Evolutionary conservation across 106 monocot genomes (phyloP).

Genomic region (Platanthera guangdongensis): DNA sequence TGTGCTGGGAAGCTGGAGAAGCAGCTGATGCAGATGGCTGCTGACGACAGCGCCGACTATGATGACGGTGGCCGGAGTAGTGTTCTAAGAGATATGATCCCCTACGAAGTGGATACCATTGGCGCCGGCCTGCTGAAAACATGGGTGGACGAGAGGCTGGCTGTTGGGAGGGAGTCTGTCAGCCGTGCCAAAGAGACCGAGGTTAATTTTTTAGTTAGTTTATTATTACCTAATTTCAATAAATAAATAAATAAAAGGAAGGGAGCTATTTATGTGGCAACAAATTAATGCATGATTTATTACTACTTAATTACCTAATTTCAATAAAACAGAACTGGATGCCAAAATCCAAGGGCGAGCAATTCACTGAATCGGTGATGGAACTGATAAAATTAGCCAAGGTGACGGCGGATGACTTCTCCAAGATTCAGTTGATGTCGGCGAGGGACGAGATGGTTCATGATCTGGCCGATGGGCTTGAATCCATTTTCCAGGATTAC

Average conservation of each 20-base stretch:
- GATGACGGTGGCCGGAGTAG: slow-evolving; percentile 62
- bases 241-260: too few species aligned
- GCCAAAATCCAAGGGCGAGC: slow-evolving; percentile 57
- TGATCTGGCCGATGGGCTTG: slow-evolving; percentile 57
- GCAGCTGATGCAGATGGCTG: slow-evolving; percentile 61
- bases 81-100: slow-evolving; percentile 59
- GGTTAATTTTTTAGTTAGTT: slow-evolving; percentile 16
- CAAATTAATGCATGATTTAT: too few species aligned
- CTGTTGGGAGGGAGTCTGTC: slow-evolving; percentile 41
- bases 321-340: slow-evolving; percentile 54
- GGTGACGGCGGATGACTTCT: slow-evolving; percentile 74
- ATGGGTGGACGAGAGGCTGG: slow-evolving; percentile 79
- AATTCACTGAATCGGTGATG: slow-evolving; percentile 54
- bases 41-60: slow-evolving; percentile 44
- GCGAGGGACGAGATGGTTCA: slow-evolving; percentile 61
- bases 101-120: slow-evolving; percentile 72
- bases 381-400: slow-evolving; percentile 78
- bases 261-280: too few species aligned
- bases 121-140: slow-evolving; percentile 36
- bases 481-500: slow-evolving; percentile 67
- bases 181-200: slow-evolving; percentile 75
- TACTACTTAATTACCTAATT: too few species aligned
- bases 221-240: not conserved
- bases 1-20: slow-evolving; percentile 76
- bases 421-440: slow-evolving; percentile 48